Conservation (phyloP, 2,329 filamentous ascomycete genomes). For the Monosporascus sp. region DNA sequence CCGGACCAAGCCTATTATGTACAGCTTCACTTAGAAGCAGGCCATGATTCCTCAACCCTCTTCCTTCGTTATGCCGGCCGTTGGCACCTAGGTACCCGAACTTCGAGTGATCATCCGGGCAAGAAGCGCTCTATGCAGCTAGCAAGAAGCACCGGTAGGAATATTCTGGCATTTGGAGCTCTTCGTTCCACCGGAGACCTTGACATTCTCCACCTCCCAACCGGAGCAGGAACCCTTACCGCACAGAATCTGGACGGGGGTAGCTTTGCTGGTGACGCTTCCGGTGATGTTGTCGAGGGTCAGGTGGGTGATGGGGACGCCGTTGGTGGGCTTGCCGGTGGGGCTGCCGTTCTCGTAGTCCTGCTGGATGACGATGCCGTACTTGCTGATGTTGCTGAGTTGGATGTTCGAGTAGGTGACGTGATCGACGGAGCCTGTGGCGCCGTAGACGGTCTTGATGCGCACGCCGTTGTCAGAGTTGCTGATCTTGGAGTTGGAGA, state of each 20-base stretch:
- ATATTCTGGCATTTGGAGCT: conserved; percentile 57
- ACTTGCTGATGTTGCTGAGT: conserved; percentile 31
- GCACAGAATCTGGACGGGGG: conserved; percentile 33
- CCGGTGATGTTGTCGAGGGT: conserved; percentile 37
- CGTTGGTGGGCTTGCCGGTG: conserved; percentile 37
- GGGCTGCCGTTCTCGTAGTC: conserved; percentile 43
- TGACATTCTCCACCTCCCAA: conserved; percentile 32
- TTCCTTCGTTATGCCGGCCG: too few relatives aligned
- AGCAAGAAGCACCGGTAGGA: conserved; percentile 19
- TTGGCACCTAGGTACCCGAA: too few relatives aligned
- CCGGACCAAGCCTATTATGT: too few relatives aligned
- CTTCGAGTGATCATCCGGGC: too few relatives aligned
- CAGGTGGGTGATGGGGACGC: conserved; percentile 41
- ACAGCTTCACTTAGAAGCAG: too few relatives aligned
- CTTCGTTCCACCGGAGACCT: conserved; percentile 31
- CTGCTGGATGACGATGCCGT: conserved; percentile 55
- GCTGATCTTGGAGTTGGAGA: conserved; percentile 41
- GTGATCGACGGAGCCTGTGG: conserved; percentile 43
- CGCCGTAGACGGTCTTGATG: conserved; percentile 50
- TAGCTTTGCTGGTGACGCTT: conserved; percentile 23
- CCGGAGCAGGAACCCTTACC: conserved; percentile 29
- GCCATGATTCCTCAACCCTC: too few relatives aligned
- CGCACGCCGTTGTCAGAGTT: conserved; percentile 53
- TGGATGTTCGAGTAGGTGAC: conserved; percentile 23
- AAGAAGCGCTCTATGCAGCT: not conserved